phyloP scores from a whole-genome alignment of 148 eudicot species.

The Rhododendron griersonianum region DNA sequence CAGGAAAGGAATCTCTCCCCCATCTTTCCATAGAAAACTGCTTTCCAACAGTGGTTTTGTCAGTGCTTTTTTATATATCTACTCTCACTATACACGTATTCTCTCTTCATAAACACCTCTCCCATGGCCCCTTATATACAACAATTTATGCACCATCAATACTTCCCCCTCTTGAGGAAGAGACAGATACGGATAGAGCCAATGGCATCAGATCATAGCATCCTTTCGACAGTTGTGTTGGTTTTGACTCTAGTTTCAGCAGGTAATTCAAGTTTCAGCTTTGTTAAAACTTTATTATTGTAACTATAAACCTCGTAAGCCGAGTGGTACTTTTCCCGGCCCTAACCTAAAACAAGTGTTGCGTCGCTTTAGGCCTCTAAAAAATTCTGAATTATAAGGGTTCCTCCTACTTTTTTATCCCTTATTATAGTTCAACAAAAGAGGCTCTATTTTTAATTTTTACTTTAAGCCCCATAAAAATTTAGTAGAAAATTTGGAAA shows the following conservation, averaged over 20 bases:
- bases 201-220: slow-evolving; percentile 1
- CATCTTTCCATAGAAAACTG: neutral
- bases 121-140: neutral
- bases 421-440: too few species aligned
- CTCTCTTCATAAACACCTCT: neutral
- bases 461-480: neutral
- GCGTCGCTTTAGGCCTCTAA: too few species aligned
- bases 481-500: too few species aligned
- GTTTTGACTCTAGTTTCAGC: slow-evolving; percentile 9
- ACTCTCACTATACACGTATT: neutral
- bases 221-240: neutral
- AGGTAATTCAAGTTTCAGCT: slow-evolving; percentile 8
- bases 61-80: neutral
- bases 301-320: neutral
- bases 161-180: neutral
- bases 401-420: too few species aligned
- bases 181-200: neutral
- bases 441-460: too few species aligned
- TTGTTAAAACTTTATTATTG: neutral
- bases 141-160: neutral
- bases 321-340: neutral
- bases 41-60: neutral
- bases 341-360: too few species aligned
- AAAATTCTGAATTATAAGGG: rapidly evolving
- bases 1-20: neutral